Percentiles rank a stretch among this genome's conserved stretches.
These are phyloP conservation scores for Volvox carteri DNA, from an alignment of 163 green algal species.

Conservation along the genomic window DNA sequence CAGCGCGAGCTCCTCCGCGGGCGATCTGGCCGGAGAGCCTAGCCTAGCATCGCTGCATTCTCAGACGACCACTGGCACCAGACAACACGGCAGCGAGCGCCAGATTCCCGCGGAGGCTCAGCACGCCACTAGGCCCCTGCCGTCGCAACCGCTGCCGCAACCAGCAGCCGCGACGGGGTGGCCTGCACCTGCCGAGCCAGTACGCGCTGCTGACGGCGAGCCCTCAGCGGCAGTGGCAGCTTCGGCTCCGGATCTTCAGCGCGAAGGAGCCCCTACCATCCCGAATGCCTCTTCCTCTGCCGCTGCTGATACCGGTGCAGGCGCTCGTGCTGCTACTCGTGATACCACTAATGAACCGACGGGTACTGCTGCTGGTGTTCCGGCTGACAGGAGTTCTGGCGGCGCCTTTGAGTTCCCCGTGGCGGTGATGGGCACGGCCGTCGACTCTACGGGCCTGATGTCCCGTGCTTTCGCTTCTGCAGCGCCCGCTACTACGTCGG, in stretches of 20 bases:
- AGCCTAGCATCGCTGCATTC: constrained; percentile 20
- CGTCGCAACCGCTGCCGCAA: too few species aligned
- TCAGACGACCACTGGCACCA: neutral
- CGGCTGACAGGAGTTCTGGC: neutral
- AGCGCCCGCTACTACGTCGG: neutral
- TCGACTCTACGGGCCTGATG: neutral
- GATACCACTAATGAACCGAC: too few species aligned
- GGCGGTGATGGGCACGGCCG: neutral
- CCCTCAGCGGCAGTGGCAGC: too few species aligned
- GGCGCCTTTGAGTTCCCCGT: neutral
- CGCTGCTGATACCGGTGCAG: neutral
- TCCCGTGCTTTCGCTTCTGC: neutral
- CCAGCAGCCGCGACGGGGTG: too few species aligned
- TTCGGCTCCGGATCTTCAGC: too few species aligned
- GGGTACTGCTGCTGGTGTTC: neutral
- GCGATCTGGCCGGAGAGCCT: neutral
- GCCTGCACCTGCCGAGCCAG: too few species aligned
- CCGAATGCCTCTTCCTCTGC: neutral
- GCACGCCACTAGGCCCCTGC: too few species aligned
- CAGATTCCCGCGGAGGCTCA: too few species aligned
- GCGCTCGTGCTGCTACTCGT: neutral
- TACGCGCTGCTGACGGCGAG: too few species aligned
- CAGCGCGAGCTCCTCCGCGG: neutral
- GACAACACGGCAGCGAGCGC: too few species aligned
- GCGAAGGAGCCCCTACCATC: too few species aligned